Evolutionary conservation across 139 green algal genomes (phyloP).

Genomic region (Raphidocelis subcapitata): DNA sequence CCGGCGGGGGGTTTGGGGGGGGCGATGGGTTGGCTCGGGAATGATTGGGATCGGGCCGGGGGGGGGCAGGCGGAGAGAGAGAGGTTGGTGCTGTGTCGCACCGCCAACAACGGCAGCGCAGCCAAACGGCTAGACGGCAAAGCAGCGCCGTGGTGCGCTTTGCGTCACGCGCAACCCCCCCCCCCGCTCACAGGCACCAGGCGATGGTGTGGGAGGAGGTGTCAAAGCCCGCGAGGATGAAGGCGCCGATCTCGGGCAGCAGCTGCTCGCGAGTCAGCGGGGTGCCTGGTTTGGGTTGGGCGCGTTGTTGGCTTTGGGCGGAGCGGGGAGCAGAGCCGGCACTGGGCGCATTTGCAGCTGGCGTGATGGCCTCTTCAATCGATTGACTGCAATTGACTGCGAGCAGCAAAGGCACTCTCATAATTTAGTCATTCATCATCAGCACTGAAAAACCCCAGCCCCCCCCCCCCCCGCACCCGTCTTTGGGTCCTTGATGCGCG

Average conservation of each 20-base stretch:
- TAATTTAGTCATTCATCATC: too few species aligned
- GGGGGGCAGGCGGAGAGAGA: not conserved
- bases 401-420: too few species aligned
- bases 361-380: too few species aligned
- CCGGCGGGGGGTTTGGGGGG: conserved; percentile 7
- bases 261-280: conserved; percentile 30
- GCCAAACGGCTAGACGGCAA: too few species aligned
- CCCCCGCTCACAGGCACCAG: conserved; percentile 44
- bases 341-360: too few species aligned
- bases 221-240: conserved; percentile 57
- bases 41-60: not conserved
- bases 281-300: conserved; percentile 22
- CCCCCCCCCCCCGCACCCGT: conserved; percentile 15
- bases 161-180: too few species aligned
- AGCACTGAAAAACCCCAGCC: too few species aligned
- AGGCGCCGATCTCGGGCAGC: conserved; percentile 50
- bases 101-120: not conserved
- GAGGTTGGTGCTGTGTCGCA: too few species aligned
- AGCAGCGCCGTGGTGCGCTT: too few species aligned
- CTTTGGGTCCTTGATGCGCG: conserved; percentile 32
- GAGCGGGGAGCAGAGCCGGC: too few species aligned
- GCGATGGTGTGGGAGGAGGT: conserved; percentile 49
- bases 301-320: too few species aligned
- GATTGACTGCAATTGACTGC: too few species aligned
- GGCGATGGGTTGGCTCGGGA: not conserved